A percentile compares a stretch with the other conserved stretches of the same genome.
Evolutionary conservation across 164 flowering plant genomes (phyloP).

Genomic region (Vitis vinifera): ASM3070453v1 NC_081805.1:10934001-10934500

Average conservation of each 20-base stretch:
- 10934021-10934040: too few species aligned
- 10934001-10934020: too few species aligned
- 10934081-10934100: too few species aligned
- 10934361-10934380: constrained; percentile 88
- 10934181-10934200: not conserved
- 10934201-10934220: not conserved
- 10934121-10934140: not conserved
- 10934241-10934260: not conserved
- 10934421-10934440: constrained; percentile 74
- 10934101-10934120: not conserved
- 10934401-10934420: constrained; percentile 57
- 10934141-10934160: not conserved
- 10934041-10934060: too few species aligned
- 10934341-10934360: constrained; percentile 45
- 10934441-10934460: constrained; percentile 84
- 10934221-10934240: not conserved
- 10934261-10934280: not conserved
- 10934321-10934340: constrained; percentile 41
- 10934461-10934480: constrained; percentile 66
- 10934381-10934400: constrained; percentile 82
- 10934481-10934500: constrained; percentile 8
- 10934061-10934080: too few species aligned
- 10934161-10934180: not conserved
- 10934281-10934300: not conserved
- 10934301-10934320: constrained; percentile 6